Base-by-base conservation (phyloP, 768 basidiomycete species). In the Auricularia heimuer region DNA sequence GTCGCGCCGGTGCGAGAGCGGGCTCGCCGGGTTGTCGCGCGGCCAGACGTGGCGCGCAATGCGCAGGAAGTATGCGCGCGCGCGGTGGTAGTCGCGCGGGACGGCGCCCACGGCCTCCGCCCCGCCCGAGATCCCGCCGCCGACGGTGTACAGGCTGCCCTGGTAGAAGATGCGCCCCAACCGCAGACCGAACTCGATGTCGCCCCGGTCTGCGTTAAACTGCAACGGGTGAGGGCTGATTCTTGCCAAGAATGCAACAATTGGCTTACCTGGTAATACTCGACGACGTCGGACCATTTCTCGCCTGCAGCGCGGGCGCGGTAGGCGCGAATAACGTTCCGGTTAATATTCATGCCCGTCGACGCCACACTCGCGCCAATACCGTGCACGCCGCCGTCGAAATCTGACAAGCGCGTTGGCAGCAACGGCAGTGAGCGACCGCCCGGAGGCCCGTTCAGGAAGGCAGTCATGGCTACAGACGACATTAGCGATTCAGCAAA, bases 121-220 rank as follows among this genome's bases (percentile, higher is more conserved):
- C 16, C 94, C 92, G 1, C 91, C 94, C 2, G 82, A 84, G 47
- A 90, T 85, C 10, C 96, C 95, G 3, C 93, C 93, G 14, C 80
- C 74, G 10, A 84, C 78, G 4, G 83, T 81, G 71, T 97, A 98
- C 42, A 98, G 89, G 65, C 91, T 94, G 18, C 97, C 97, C 72
- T 94, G 90, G 72, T 99, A 98, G 77, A 89, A 96, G 10, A 98
- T 90, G 75, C 92, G 89, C n/a, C 94, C 97, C 2, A 98, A 82
- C 16, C 92, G 86, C 75, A 90, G 94, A 2, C 94, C 93, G 73
- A 92, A 96, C 67, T 89, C 86, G 62, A 85, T 85, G 69, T 94
- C 92, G 34, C 92, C 93, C 34, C 94, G 86, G 70, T 98, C 94
- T 4, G 96, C 92, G 62, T 98, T 97, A 76, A 96, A 99, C 89